phyloP scores from a whole-genome alignment of 2,329 filamentous ascomycete species.

The Sporothrix phasma region DNA sequence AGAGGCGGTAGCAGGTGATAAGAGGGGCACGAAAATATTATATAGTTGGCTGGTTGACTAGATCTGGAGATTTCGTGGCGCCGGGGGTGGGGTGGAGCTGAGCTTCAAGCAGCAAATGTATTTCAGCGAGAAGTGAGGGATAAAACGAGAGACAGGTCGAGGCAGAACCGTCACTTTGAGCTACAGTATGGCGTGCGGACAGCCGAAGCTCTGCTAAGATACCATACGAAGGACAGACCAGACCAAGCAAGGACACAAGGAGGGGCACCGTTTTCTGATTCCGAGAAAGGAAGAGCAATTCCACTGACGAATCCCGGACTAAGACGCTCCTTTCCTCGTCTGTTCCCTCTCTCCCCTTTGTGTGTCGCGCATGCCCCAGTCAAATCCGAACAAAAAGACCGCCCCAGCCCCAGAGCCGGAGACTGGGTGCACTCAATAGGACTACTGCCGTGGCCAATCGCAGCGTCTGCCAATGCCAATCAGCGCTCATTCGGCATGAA shows the following conservation, averaged over 20 bases:
- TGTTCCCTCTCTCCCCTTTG: neutral
- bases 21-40: constrained; percentile 15
- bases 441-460: constrained; percentile 5
- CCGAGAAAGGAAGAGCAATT: constrained; percentile 4
- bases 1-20: constrained; percentile 10
- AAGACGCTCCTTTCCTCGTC: neutral
- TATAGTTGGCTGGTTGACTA: constrained; percentile 5
- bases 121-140: constrained; percentile 7
- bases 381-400: neutral
- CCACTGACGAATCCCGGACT: neutral
- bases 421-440: neutral
- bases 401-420: constrained; percentile 8
- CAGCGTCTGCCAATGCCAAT: neutral
- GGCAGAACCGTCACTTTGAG: neutral
- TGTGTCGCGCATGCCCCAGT: constrained; percentile 1
- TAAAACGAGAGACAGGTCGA: neutral
- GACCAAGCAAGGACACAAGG: constrained; percentile 7
- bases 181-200: neutral
- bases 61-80: constrained; percentile 10
- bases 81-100: constrained; percentile 5
- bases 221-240: neutral
- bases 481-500: constrained; percentile 1
- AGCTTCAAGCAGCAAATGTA: neutral
- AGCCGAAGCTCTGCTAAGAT: constrained; percentile 10
- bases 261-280: constrained; percentile 2